Conservation (phyloP, 2,329 filamentous ascomycete genomes). For the Didymosphaeria variabile region DNA sequence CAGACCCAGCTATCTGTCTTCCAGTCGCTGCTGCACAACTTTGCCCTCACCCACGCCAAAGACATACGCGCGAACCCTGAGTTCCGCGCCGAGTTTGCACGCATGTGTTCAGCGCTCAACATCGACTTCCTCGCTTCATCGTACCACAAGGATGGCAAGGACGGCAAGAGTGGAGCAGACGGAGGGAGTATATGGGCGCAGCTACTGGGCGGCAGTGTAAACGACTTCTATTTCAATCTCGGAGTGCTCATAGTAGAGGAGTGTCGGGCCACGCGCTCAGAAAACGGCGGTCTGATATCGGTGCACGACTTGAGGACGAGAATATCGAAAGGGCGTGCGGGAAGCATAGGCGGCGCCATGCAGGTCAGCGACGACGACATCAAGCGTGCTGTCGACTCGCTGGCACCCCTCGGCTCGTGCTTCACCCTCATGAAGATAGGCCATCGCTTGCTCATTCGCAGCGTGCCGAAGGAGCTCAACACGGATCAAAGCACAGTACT, state of each 20-base stretch:
- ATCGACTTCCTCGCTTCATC: slow-evolving; percentile 83
- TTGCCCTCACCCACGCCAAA: slow-evolving; percentile 91
- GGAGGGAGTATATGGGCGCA: slow-evolving; percentile 87
- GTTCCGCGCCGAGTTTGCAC: slow-evolving; percentile 95
- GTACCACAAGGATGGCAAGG: slow-evolving; percentile 55
- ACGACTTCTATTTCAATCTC: slow-evolving; percentile 98
- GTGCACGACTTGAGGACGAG: slow-evolving; percentile 81
- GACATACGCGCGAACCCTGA: slow-evolving; percentile 95
- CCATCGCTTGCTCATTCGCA: slow-evolving; percentile 85
- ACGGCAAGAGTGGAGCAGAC: slow-evolving; percentile 58
- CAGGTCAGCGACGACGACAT: slow-evolving; percentile 93
- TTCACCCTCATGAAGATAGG: slow-evolving; percentile 88
- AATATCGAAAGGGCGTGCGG: slow-evolving; percentile 72
- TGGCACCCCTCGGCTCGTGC: slow-evolving; percentile 86
- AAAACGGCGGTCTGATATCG: slow-evolving; percentile 92
- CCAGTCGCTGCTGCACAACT: slow-evolving; percentile 92
- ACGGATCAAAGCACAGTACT: slow-evolving; percentile 92
- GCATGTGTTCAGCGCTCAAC: slow-evolving; percentile 97
- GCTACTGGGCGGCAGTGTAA: slow-evolving; percentile 87
- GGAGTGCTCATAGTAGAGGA: slow-evolving; percentile 95
- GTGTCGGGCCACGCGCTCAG: slow-evolving; percentile 82
- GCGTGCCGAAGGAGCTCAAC: slow-evolving; percentile 93
- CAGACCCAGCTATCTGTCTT: slow-evolving; percentile 95
- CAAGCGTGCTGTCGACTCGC: slow-evolving; percentile 83
- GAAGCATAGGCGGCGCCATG: slow-evolving; percentile 76